phyloP scores from a whole-genome alignment of 2,329 filamentous ascomycete genomes.

The Diaporthe sp. region DNA sequence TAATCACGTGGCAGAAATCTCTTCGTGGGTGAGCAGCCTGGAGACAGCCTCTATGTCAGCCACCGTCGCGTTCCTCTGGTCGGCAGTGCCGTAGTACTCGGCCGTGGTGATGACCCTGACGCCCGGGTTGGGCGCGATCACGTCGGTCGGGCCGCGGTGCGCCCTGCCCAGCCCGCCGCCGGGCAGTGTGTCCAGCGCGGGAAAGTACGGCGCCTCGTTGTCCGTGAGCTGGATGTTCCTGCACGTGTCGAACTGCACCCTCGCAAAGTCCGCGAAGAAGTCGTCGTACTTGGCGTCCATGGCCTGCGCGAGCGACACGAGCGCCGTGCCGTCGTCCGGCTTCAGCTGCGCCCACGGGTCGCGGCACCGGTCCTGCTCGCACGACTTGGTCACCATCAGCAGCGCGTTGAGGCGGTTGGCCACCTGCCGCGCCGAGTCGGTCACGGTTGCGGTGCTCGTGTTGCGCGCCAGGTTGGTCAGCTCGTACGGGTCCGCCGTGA shows the following conservation, averaged over 20 bases:
- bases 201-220: constrained; percentile 45
- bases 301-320: constrained; percentile 44
- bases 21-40: constrained; percentile 41
- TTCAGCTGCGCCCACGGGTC: constrained; percentile 71
- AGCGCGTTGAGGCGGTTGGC: constrained; percentile 68
- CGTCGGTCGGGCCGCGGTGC: constrained; percentile 40
- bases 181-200: constrained; percentile 36
- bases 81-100: constrained; percentile 42
- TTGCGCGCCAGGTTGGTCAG: constrained; percentile 44
- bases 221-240: constrained; percentile 40
- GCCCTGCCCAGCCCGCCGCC: constrained; percentile 41
- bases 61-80: constrained; percentile 42
- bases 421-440: constrained; percentile 55
- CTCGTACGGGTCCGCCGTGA: constrained; percentile 46
- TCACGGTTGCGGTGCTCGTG: constrained; percentile 42
- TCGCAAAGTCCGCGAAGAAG: constrained; percentile 42
- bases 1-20: constrained; percentile 36
- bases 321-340: constrained; percentile 51
- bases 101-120: constrained; percentile 37
- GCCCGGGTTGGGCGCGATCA: constrained; percentile 38
- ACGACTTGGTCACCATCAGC: constrained; percentile 72
- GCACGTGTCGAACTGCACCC: constrained; percentile 44
- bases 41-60: constrained; percentile 36
- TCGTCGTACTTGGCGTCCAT: constrained; percentile 41
- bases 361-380: constrained; percentile 65